Evolutionary conservation across 495 filamentous ascomycete genomes (phyloP).

Genomic region (Tuber microsphaerosporum): DNA sequence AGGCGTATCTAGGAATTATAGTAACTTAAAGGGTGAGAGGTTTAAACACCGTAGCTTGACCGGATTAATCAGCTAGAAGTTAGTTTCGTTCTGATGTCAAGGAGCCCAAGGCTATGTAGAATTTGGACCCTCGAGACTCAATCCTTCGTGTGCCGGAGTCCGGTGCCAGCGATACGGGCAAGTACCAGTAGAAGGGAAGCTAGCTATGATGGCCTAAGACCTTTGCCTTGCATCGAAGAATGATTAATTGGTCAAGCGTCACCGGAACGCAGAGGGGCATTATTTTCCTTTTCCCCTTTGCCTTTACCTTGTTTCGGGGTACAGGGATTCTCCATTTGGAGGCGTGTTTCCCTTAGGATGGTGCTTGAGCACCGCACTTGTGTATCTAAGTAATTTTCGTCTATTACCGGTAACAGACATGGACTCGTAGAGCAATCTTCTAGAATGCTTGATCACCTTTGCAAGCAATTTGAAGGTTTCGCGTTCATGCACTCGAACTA

Average conservation of each 20-base stretch:
- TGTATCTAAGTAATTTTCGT: not conserved
- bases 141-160: not conserved
- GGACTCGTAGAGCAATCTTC: not conserved
- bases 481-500: not conserved
- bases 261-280: not conserved
- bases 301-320: no score
- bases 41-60: not conserved
- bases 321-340: not conserved
- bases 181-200: no score
- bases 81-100: no score
- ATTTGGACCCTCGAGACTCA: not conserved
- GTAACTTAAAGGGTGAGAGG: not conserved
- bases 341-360: not conserved
- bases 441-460: not conserved
- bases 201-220: not conserved
- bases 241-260: not conserved
- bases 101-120: not conserved
- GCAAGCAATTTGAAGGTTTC: not conserved
- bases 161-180: not conserved
- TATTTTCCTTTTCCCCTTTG: no score
- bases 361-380: not conserved
- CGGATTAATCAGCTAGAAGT: no score
- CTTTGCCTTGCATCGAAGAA: not conserved
- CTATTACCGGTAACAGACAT: not conserved
- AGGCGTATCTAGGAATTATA: not conserved